These are phyloP conservation scores for Pseudozyma pruni DNA, from an alignment of 1,284 basidiomycete species.

Conservation along the genomic window DNA sequence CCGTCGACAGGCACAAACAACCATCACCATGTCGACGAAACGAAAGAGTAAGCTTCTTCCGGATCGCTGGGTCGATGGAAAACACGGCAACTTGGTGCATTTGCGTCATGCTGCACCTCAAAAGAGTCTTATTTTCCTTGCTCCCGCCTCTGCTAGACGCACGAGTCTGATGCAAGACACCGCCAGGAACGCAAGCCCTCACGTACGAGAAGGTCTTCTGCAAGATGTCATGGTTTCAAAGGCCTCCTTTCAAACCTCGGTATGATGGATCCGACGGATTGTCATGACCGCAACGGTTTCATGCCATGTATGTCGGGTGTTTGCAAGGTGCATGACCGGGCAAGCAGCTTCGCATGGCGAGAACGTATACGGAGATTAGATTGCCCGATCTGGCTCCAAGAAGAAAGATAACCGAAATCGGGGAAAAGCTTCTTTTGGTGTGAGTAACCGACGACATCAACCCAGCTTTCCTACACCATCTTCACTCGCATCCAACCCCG, in stretches of 20 bases:
- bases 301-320: too few relatives aligned
- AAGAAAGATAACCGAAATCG: too few relatives aligned
- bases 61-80: not conserved
- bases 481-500: not conserved
- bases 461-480: not conserved
- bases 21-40: too few relatives aligned
- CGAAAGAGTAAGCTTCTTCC: not conserved
- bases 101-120: slow-evolving; percentile 19
- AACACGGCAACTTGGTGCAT: not conserved
- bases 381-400: too few relatives aligned
- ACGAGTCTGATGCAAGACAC: not conserved
- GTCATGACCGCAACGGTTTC: too few relatives aligned
- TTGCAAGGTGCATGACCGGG: too few relatives aligned
- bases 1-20: too few relatives aligned
- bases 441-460: too few relatives aligned
- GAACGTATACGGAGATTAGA: not conserved
- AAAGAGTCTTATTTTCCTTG: not conserved
- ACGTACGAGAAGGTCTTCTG: slow-evolving; percentile 10
- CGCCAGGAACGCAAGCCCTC: not conserved
- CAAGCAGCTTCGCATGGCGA: too few relatives aligned
- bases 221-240: slow-evolving; percentile 15
- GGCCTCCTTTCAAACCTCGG: slow-evolving; percentile 1
- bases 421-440: not conserved
- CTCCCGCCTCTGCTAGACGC: too few relatives aligned
- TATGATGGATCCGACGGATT: too few relatives aligned